Base-by-base conservation (phyloP, 306 rosid genomes). In the Oxytropis ochrocephala region DNA sequence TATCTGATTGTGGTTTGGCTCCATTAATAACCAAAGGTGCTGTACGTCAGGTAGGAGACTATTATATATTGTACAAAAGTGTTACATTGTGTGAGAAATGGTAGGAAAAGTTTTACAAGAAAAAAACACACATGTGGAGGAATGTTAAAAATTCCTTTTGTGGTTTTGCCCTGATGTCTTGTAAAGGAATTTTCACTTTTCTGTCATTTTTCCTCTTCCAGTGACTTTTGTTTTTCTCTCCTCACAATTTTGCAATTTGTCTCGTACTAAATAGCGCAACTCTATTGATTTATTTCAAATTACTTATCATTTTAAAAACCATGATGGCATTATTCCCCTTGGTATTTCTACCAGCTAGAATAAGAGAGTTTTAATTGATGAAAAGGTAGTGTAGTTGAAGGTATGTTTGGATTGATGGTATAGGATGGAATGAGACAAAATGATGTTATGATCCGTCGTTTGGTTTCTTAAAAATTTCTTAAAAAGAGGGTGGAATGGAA, bases 1-100 rank as follows among this genome's bases (percentile, higher is more conserved):
- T 93, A 56, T 92, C 98, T 47, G 98, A 92, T 12, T 93, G 96
- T 81, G 98, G 98, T 59, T 80, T 93, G 85, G 89, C 96, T 85
- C 83, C 96, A 54, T 74, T 93, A 48, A 88, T 93, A 77, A 83
- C 96, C 53, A 80, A 85, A 52, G 96, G 98, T 39, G 80, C 96
- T 27, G 98, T 88, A 6, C 84, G 87, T 73, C 98, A 90, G 93
- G 98, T 90, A 82, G 78, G 80, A 64, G 50, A 75, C 73, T 17
- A 39, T 47, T 21, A 4, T 18, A 30, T 49, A 49, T 33, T 51
- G 41, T 44, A 18, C 21, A 48, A 16, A 17, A 67, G 11, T 8
- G 69, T 85, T 5, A 10, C 21, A 38, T 62, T 62, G 13, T 41
- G 52, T 29, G 69, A 38, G 27, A 38, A 66, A 39, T 48, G 11